phyloP scores from a whole-genome alignment of 805 yeast genomes.

The Lipomyces orientalis region DNA sequence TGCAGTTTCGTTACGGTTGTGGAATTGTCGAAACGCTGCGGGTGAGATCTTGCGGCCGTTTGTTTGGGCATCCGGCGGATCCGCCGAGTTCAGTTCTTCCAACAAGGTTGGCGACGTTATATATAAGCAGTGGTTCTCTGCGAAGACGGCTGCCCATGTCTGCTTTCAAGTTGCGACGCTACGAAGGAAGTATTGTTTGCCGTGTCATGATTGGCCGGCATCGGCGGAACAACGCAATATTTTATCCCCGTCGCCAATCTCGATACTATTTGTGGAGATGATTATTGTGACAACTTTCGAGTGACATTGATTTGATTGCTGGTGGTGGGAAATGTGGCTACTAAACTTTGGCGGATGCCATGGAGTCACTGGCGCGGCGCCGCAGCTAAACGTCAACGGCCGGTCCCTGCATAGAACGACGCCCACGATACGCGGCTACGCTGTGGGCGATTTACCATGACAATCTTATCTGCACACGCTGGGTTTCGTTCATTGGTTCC shows the following conservation, averaged over 20 bases:
- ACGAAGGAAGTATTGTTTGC: too few relatives aligned
- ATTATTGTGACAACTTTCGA: not conserved
- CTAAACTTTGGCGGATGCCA: not conserved
- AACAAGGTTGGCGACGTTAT: too few relatives aligned
- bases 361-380: not conserved
- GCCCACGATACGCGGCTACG: not conserved
- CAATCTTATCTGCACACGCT: not conserved
- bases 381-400: not conserved
- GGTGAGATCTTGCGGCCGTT: not conserved
- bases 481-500: not conserved
- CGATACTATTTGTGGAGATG: not conserved
- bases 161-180: not conserved
- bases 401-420: not conserved
- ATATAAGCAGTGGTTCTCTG: not conserved
- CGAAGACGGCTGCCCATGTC: not conserved
- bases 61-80: not conserved
- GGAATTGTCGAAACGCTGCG: not conserved
- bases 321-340: not conserved
- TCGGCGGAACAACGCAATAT: not conserved
- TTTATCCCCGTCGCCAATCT: not conserved
- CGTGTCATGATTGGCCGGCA: not conserved
- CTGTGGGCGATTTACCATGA: not conserved
- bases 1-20: not conserved
- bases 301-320: not conserved
- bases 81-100: not conserved